Evolutionary conservation across 768 basidiomycete species (phyloP), one percentile per base, ranked within the genome.

Genomic region (Boletus reticuloceps): DNA sequence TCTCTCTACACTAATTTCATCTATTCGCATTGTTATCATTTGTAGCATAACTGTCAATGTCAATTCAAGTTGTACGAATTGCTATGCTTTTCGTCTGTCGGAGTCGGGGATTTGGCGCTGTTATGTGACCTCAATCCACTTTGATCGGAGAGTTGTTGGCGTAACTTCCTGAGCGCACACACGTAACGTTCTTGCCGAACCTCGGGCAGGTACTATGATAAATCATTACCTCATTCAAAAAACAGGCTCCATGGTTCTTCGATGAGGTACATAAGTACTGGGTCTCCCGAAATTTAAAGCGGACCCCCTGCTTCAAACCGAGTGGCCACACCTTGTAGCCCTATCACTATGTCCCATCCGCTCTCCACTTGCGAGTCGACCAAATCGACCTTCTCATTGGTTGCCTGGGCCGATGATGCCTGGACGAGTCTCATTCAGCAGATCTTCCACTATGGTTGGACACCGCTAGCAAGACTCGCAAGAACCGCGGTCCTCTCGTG

Each of bases 361-460:
- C 36, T 13, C 5, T 9, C 38, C 38, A 16, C n/a, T 16, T 39
- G 14, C 17, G 38, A 39, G 16, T 17, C 38, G 17, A n/a, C 38
- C 17, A 39, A 39, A 37, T 14, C 17, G n/a, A 10, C 17, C 38
- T 39, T 10, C 16, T 41, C 40, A 20, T 20, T 41, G 40, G 40
- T 41, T 11, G 40, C 40, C 7, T 41, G 20, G 9, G 40, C 16
- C 19, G 40, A 41, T 13, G 40, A 46, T 39, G 29, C 22, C 6
- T 80, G 78, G 79, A 75, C 75, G 54, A 47, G 61, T 17, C 50
- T 76, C n/a, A 53, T 69, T 1, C 79, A 80, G 58, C 58, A 69
- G n/a, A 73, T 72, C 29, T 31, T 50, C 29, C 16, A 14, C 14
- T 5, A 16, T 13, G 20, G 22, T 37, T 25, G 32, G 20, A 44